Evolutionary conservation across 176 grass and related monocot species (phyloP), one percentile per base, ranked within the genome.

Genomic region (Thinopyrum elongatum): DNA sequence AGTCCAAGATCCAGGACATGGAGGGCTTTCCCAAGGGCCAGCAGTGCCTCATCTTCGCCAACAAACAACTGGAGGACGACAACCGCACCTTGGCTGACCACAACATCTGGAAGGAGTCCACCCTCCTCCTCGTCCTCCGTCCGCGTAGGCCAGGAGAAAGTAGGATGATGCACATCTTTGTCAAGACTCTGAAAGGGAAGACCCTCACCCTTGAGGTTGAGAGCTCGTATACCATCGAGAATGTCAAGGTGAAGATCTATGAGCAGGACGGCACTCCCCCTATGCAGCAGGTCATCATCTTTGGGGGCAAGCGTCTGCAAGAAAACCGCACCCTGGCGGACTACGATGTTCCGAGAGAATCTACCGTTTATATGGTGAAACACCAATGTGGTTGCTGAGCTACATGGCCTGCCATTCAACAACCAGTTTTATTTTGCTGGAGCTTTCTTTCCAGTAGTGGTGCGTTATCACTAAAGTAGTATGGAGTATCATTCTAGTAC

Each of bases 111-210:
- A 69, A 21, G 8, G 65, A 22, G 65, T 69, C 65, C 31, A 69
- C 65, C 19, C 65, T 69, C 21, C 65, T 69, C 31, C 17, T 36
- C 19, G 17, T 69, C 0, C 65, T 69, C 17, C 67, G 10, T 9
- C 33, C 67, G 0, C 10, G 33, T 2, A 36, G 4, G 9, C 17
- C 67, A 70, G 3, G 17, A 22, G 31, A 30, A 21, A 35, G 7
- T 53, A 47, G 44, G 44, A 53, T 53, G 66, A 35, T 69, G 31
- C 8, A 4, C 1, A 69, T 69, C 17, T 1, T 35, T 17, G 66
- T 36, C 1, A 8, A 11, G 8, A 36, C 3, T 1, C 4, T 1
- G 1, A 0, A 0, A 0, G 66, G 66, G 21, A 35, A 22, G 3
- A 69, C 8, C 8, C 3, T 36, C 17, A 0, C 1, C 19, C 31